These are phyloP conservation scores for Erigeron canadensis DNA, from an alignment of 129 eudicot species.

Conservation along the genomic window DNA sequence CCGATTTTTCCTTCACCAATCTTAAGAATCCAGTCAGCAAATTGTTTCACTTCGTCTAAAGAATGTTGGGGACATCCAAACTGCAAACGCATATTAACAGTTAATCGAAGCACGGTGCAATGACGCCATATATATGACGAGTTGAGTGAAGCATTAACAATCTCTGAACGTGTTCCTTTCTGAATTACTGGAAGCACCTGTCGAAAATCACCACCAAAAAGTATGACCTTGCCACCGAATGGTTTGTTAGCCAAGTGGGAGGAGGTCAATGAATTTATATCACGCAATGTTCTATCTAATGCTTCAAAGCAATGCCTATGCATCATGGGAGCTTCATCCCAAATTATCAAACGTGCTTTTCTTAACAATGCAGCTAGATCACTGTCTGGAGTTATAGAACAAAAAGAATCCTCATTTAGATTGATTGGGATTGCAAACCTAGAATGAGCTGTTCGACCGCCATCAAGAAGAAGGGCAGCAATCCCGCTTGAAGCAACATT, in stretches of 20 bases:
- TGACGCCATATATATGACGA: not conserved
- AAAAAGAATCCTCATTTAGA: not conserved
- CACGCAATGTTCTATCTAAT: not conserved
- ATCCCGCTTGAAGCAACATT: conserved; percentile 1
- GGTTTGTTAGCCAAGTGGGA: not conserved
- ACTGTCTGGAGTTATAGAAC: not conserved
- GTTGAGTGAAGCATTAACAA: not conserved
- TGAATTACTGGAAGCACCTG: not conserved
- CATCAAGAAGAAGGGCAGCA: not conserved
- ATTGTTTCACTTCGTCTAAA: not conserved
- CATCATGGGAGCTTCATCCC: not conserved
- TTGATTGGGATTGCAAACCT: not conserved
- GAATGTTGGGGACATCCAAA: not conserved
- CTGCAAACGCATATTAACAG: not conserved
- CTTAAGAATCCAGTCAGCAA: not conserved
- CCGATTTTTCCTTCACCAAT: not conserved
- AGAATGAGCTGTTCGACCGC: not conserved
- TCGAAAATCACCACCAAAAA: not conserved
- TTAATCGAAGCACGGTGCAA: not conserved
- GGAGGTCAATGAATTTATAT: not conserved
- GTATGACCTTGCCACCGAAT: not conserved
- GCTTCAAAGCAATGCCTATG: conserved; percentile 2
- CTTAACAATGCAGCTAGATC: not conserved
- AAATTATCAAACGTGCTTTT: not conserved
- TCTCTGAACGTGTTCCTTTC: not conserved